phyloP scores from a whole-genome alignment of 345 rosid species.

The Conringia planisiliqua region DNA sequence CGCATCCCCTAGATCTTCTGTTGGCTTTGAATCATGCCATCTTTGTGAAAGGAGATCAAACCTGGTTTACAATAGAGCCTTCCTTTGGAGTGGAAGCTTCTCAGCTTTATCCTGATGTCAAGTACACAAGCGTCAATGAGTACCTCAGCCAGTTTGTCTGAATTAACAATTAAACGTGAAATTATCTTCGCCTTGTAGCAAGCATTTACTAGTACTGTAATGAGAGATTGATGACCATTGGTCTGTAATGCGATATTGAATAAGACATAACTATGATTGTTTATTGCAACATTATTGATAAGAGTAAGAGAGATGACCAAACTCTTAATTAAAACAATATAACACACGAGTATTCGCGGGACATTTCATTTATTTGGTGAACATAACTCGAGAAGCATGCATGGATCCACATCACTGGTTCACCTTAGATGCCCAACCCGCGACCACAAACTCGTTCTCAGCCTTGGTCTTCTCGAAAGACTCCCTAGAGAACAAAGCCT shows the following conservation, averaged over 20 bases:
- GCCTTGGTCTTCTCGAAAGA: constrained; percentile 69
- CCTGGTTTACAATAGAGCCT: constrained; percentile 22
- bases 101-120: constrained; percentile 39
- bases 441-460: constrained; percentile 22
- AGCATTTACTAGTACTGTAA: neutral
- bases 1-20: constrained; percentile 21
- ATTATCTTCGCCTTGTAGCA: neutral
- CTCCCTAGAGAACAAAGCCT: constrained; percentile 53
- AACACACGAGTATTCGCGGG: neutral
- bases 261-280: neutral
- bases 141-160: constrained; percentile 32
- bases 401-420: constrained; percentile 12
- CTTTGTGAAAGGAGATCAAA: constrained; percentile 29
- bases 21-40: constrained; percentile 26
- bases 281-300: constrained; percentile 1
- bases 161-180: neutral
- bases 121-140: constrained; percentile 45
- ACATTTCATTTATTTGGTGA: constrained; percentile 8
- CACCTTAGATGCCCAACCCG: constrained; percentile 31
- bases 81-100: constrained; percentile 32
- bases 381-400: constrained; percentile 2
- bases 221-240: constrained; percentile 3
- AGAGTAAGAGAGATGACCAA: neutral
- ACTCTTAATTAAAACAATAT: neutral
- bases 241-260: constrained; percentile 8